Percentiles rank a stretch among this genome's conserved stretches.
phyloP scores from a whole-genome alignment of 805 yeast species.

The Clavispora carvajalis region DNA sequence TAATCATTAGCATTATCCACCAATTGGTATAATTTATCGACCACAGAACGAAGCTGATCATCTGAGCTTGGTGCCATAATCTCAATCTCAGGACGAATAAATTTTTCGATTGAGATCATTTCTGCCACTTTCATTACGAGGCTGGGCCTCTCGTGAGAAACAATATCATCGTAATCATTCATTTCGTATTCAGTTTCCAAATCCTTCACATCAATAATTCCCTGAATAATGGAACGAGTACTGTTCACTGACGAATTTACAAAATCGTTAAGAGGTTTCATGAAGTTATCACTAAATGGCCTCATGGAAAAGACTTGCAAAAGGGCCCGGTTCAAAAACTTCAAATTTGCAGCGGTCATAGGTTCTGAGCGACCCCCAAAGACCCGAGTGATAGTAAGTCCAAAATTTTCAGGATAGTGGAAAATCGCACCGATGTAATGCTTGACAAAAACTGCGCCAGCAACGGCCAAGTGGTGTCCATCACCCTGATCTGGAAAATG shows the following conservation, averaged over 20 bases:
- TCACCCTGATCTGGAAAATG: conserved; percentile 57
- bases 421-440: conserved; percentile 45
- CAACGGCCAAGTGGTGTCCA: conserved; percentile 55
- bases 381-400: conserved; percentile 30
- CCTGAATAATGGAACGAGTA: conserved; percentile 40
- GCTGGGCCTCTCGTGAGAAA: conserved; percentile 41
- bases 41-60: conserved; percentile 47
- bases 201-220: conserved; percentile 49
- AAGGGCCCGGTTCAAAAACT: conserved; percentile 52
- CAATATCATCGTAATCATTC: conserved; percentile 65
- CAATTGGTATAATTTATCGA: conserved; percentile 38
- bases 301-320: conserved; percentile 64
- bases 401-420: conserved; percentile 52
- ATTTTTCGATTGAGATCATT: conserved; percentile 41
- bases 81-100: conserved; percentile 39
- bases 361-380: conserved; percentile 13
- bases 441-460: conserved; percentile 60
- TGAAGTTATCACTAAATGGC: conserved; percentile 63
- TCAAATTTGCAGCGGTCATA: conserved; percentile 43
- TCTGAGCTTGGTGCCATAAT: conserved; percentile 44
- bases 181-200: conserved; percentile 57
- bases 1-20: conserved; percentile 32
- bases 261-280: conserved; percentile 78
- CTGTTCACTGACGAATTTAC: conserved; percentile 47
- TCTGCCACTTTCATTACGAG: conserved; percentile 42